Evolutionary conservation across 2,329 filamentous ascomycete genomes (phyloP).

Genomic region (Colletotrichum cuscutae): DNA sequence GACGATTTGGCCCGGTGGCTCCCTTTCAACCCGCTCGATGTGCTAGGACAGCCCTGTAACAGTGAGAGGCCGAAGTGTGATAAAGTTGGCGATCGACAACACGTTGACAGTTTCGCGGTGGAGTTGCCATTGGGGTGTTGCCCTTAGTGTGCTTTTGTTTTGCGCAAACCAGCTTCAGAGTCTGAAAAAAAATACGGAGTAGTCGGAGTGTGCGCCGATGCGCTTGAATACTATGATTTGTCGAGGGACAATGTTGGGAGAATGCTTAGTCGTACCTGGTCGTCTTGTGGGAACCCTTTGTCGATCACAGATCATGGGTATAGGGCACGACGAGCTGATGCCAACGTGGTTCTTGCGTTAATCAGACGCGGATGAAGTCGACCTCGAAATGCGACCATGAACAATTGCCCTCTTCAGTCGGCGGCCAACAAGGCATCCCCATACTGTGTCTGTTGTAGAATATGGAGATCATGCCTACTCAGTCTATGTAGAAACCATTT

Average conservation of each 20-base stretch:
- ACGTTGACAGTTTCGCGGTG: constrained; percentile 15
- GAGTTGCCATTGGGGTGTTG: constrained; percentile 24
- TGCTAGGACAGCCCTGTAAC: constrained; percentile 18
- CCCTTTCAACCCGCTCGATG: constrained; percentile 13
- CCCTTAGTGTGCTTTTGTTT: constrained; percentile 18
- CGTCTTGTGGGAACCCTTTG: constrained; percentile 6
- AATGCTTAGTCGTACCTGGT: not conserved
- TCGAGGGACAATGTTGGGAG: not conserved
- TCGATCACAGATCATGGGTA: constrained; percentile 16
- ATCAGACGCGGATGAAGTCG: constrained; percentile 25
- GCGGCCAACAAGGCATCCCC: not conserved
- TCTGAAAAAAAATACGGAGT: not conserved
- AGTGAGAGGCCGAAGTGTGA: constrained; percentile 5
- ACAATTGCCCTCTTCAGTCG: not conserved
- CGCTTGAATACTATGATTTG: constrained; percentile 6
- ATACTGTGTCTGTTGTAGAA: not conserved
- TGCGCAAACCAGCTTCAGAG: constrained; percentile 8
- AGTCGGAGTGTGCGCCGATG: constrained; percentile 27
- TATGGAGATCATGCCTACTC: not conserved
- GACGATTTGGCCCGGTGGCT: constrained; percentile 23
- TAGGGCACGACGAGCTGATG: constrained; percentile 14
- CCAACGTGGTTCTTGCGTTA: constrained; percentile 14
- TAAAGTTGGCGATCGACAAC: constrained; percentile 31
- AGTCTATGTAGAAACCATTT: not conserved
- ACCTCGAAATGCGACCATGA: not conserved